These are phyloP conservation scores for Scheffersomyces amazonensis DNA, from an alignment of 805 yeast species.

Conservation along the genomic window DNA sequence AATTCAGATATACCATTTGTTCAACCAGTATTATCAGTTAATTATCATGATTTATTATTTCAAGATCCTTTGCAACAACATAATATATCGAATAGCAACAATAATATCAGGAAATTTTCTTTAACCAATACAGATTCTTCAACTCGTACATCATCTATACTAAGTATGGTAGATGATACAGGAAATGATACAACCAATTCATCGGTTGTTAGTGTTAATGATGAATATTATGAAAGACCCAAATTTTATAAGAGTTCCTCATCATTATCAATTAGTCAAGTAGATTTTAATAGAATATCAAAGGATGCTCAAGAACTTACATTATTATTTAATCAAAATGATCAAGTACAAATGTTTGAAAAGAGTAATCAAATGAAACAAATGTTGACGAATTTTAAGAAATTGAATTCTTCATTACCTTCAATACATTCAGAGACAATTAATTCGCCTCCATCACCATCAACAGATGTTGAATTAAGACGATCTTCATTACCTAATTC, in stretches of 20 bases:
- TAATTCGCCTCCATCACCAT: conserved; percentile 2
- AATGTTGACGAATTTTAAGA: conserved; percentile 18
- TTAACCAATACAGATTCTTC: conserved; percentile 32
- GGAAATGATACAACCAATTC: neutral
- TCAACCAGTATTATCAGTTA: conserved; percentile 44
- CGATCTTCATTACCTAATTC: conserved; percentile 2
- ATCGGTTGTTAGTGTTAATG: neutral
- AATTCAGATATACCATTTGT: conserved; percentile 58
- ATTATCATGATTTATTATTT: conserved; percentile 5
- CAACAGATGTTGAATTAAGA: conserved; percentile 3
- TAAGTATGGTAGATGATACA: conserved; percentile 9
- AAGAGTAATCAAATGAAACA: conserved; percentile 20
- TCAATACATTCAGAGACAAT: conserved; percentile 4
- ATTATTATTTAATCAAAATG: conserved; percentile 24
- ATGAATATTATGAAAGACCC: neutral
- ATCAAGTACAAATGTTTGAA: conserved; percentile 18
- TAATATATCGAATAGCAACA: neutral
- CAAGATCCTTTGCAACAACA: neutral
- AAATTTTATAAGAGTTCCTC: neutral
- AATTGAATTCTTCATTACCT: conserved; percentile 6
- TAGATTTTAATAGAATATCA: conserved; percentile 17
- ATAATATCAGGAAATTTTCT: conserved; percentile 13
- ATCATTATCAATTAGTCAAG: neutral
- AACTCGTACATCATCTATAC: conserved; percentile 44
- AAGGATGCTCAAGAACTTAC: conserved; percentile 34